phyloP scores from a whole-genome alignment of 768 basidiomycete genomes.

The Lactifluus subvellereus region DNA sequence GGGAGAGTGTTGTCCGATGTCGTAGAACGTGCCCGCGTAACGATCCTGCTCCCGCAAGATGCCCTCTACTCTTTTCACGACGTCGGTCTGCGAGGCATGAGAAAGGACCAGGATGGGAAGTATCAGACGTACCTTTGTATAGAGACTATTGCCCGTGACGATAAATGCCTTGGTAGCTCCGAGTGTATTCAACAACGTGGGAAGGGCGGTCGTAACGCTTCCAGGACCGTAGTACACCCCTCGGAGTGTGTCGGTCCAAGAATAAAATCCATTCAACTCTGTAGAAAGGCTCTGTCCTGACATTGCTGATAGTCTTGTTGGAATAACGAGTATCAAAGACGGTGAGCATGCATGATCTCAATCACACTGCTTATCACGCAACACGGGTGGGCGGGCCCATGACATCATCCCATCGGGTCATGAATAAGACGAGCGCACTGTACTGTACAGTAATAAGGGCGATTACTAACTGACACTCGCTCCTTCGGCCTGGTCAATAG shows the following conservation, averaged over 20 bases:
- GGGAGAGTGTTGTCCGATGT: constrained; percentile 70
- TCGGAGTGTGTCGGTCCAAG: constrained; percentile 62
- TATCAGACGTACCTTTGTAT: constrained; percentile 46
- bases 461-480: too few relatives aligned
- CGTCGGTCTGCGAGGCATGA: constrained; percentile 44
- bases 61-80: constrained; percentile 48
- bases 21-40: constrained; percentile 63
- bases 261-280: constrained; percentile 50
- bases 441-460: too few relatives aligned
- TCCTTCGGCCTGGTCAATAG: too few relatives aligned
- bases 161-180: constrained; percentile 60
- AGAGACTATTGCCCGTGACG: constrained; percentile 65
- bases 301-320: constrained; percentile 2
- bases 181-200: constrained; percentile 49
- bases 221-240: constrained; percentile 71
- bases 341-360: not conserved
- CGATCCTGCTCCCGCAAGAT: constrained; percentile 52
- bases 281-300: constrained; percentile 12
- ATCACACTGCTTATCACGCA: too few relatives aligned
- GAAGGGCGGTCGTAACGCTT: constrained; percentile 53
- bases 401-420: not conserved
- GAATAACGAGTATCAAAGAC: not conserved
- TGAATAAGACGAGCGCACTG: too few relatives aligned
- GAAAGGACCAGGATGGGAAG: not conserved
- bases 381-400: not conserved